Percentiles rank a stretch among this genome's conserved stretches.
Conservation (phyloP, 495 filamentous ascomycete species). For the Neurospora sp. region DNA sequence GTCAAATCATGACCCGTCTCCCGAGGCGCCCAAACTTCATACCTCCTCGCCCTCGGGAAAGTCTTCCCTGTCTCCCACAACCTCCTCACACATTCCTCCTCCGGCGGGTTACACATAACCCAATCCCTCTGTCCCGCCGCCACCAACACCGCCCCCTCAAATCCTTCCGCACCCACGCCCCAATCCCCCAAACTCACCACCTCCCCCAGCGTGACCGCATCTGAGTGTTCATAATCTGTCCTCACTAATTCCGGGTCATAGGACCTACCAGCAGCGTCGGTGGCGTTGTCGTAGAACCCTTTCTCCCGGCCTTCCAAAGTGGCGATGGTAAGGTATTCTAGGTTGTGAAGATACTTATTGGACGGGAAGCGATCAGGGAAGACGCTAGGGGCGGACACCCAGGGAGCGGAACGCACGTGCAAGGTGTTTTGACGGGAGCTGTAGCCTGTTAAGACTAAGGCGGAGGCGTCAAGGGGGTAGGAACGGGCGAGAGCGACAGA, state of each 20-base stretch:
- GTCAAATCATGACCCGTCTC: conserved; percentile 5
- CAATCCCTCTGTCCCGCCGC: conserved; percentile 2
- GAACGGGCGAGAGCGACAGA: conserved; percentile 5
- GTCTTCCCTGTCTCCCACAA: background rate
- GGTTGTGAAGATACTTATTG: background rate
- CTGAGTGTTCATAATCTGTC: background rate
- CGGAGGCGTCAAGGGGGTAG: conserved; percentile 14
- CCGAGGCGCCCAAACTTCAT: background rate
- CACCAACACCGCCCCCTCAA: background rate
- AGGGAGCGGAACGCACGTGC: background rate
- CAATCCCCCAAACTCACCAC: background rate
- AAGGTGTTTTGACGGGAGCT: background rate
- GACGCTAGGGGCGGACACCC: background rate
- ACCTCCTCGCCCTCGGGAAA: background rate
- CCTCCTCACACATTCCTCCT: background rate
- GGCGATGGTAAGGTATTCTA: background rate
- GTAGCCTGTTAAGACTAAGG: conserved; percentile 12
- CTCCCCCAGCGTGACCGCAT: background rate
- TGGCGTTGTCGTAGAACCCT: background rate
- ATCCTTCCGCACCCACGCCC: background rate
- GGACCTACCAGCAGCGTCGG: background rate
- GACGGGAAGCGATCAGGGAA: background rate
- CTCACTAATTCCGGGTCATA: background rate
- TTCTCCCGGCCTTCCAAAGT: background rate
- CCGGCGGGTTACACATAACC: conserved; percentile 1